Evolutionary conservation across 495 filamentous ascomycete genomes (phyloP), one percentile per base, ranked within the genome.

Genomic region (Penicillium pancosmium): DNA sequence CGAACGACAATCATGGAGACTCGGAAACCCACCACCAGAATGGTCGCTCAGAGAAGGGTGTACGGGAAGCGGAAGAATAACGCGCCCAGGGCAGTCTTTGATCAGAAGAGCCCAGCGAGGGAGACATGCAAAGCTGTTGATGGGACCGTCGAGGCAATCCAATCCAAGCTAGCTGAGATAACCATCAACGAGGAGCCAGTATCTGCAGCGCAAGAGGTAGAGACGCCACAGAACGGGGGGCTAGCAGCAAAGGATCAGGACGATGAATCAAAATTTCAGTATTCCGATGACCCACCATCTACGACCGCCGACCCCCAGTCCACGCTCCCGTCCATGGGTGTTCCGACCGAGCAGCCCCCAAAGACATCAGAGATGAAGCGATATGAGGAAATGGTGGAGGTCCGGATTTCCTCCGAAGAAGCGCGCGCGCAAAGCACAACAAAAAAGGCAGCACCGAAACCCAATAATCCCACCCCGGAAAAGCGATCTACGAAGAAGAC

Each of bases 31-130:
- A 54, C 50, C 10, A 56, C 67, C 25, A 63, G 61, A 21, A 67
- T 68, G 1, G 59, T 66, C 18, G 58, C 67, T 9, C 72, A 73
- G 47, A 67, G 66, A 52, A 69, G 62, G 57, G 77, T 80, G 15
- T 80, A 80, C 36, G 77, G 77, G 10, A 80, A 80, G 50, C 67
- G 74, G 49, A 73, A 59, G 46, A 72, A 58, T 21, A 73, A 76
- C 64, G 74, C 78, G 2, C 66, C 78, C 2, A 64, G 72, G 31
- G 75, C 78, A 6, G 74, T 79, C 0, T 74, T 80, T 34, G 76
- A 77, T 9, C 62, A 78, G 41, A 59, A 64, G 18, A 79, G 76
- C 47, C 77, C 76, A 3, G 60, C 58, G 12, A 73, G 57, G n/a
- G 34, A 40, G 7, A 18, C 35, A 48, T 38, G 40, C 11, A 58